Evolutionary conservation across 768 basidiomycete genomes (phyloP).

Genomic region (Lenzites betulinus): DNA sequence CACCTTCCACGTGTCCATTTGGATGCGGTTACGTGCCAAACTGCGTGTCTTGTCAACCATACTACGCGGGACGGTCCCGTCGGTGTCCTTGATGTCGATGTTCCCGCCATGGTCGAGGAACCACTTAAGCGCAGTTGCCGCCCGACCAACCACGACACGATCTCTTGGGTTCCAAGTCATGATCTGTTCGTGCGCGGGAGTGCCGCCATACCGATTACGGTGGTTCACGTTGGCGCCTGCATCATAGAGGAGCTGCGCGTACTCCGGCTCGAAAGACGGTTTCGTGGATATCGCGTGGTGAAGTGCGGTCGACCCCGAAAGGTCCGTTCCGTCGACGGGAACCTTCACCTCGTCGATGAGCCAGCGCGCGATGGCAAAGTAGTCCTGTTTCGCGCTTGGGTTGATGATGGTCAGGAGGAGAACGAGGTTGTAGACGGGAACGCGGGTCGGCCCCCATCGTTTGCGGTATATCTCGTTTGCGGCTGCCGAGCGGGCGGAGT

Average conservation of each 20-base stretch:
- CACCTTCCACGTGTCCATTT: conserved; percentile 18
- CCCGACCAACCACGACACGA: conserved; percentile 23
- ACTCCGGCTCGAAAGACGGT: conserved; percentile 43
- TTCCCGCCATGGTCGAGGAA: conserved; percentile 47
- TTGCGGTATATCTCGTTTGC: conserved; percentile 35
- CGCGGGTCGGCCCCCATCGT: conserved; percentile 44
- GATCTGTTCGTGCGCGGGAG: conserved; percentile 41
- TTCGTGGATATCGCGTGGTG: conserved; percentile 45
- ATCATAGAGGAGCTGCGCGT: conserved; percentile 44
- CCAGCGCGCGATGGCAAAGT: conserved; percentile 37
- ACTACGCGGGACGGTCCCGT: conserved; percentile 36
- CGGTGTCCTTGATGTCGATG: conserved; percentile 37
- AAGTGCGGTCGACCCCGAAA: conserved; percentile 45
- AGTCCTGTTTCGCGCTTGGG: conserved; percentile 23
- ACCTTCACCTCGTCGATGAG: conserved; percentile 37
- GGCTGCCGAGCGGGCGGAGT: conserved; percentile 23
- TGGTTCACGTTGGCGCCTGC: conserved; percentile 45
- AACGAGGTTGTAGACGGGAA: conserved; percentile 43
- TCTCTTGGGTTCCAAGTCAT: conserved; percentile 33
- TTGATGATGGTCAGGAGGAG: conserved; percentile 34
- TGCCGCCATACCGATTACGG: conserved; percentile 43
- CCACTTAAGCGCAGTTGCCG: conserved; percentile 38
- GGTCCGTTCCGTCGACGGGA: conserved; percentile 40
- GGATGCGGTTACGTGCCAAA: not conserved
- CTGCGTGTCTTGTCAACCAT: conserved; percentile 16